Evolutionary conservation across 176 grass and related monocot genomes (phyloP).

Genomic region (Oryza meyeriana): DNA sequence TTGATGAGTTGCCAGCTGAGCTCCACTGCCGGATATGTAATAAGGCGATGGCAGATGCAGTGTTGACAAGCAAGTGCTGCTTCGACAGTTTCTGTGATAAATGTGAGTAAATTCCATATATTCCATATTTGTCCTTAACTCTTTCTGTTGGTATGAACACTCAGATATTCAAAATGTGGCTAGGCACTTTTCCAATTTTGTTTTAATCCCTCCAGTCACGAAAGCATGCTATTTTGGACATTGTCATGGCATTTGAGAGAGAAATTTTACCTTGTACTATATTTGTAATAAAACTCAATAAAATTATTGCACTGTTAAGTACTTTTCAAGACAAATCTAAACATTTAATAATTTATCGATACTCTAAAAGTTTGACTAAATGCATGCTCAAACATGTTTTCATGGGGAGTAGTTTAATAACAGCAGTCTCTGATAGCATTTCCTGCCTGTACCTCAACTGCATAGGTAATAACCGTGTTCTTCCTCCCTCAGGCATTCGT

Average conservation of each 20-base stretch:
- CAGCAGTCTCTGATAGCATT: neutral
- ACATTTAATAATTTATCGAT: neutral
- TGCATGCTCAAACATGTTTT: neutral
- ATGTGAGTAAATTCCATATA: constrained; percentile 50
- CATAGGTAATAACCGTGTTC: constrained; percentile 1
- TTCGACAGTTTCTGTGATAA: constrained; percentile 73
- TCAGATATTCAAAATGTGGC: neutral
- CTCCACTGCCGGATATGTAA: constrained; percentile 58
- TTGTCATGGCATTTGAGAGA: neutral
- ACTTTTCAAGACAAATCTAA: neutral
- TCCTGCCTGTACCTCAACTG: constrained; percentile 1
- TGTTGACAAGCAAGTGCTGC: constrained; percentile 63
- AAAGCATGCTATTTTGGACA: neutral
- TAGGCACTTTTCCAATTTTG: neutral
- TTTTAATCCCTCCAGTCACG: neutral
- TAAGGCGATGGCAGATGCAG: constrained; percentile 56
- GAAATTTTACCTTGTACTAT: neutral
- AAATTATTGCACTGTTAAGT: neutral
- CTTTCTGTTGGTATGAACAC: neutral
- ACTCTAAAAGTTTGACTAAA: neutral
- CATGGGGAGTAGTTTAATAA: neutral
- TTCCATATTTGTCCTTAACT: neutral
- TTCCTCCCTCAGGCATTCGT: constrained; percentile 51
- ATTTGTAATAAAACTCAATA: neutral
- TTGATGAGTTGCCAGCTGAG: constrained; percentile 53